Base-by-base conservation (phyloP, 2,329 filamentous ascomycete species). In the Ceratocystis ficicola region DNA sequence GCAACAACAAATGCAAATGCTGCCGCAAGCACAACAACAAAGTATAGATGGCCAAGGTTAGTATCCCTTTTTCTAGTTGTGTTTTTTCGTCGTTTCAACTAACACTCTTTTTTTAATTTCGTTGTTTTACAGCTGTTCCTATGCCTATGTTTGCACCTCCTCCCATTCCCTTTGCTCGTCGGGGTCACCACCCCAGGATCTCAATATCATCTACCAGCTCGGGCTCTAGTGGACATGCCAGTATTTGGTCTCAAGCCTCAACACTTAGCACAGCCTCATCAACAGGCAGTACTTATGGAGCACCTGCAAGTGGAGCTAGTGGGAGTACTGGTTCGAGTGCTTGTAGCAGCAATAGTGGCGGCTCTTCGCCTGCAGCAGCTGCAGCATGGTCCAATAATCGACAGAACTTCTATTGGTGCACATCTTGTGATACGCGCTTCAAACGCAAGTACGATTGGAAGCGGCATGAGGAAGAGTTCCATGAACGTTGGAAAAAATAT, bases 381-480 rank as follows among this genome's bases (percentile, higher is more conserved):
- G 64, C 68, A 15, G 60, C 67, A 22, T 68, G 68, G 68, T 64
- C 68, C n/a, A 67, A 68, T 48, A 66, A 52, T 32, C 61, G 68
- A 70, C 75, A 76, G 60, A 80, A 81, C 68, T 78, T 80, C 32
- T 82, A 82, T 72, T 82, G 80, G 80, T 82, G 80, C 71, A 82
- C 80, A 3, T 80, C 79, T 20, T 82, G 79, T 73, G 83, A 86
- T 72, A 85, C 85, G 62, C 84, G 83, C 59, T 85, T 87, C 71
- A 84, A 85, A 75, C 80, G 83, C 69, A 86, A 86, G 72, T 85
- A 85, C 69, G 84, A 87, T 73, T 88, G 82, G 85, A 86, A 86
- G 73, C 80, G 83, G 41, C 85, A 88, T 73, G 84, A 87, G 72
- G 84, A 86, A 70, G 84, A 86, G 73, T 86, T 86, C 71, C 84